These are phyloP conservation scores for Blastomyces silverae DNA, from an alignment of 2,329 filamentous ascomycete genomes.

Conservation along the genomic window DNA sequence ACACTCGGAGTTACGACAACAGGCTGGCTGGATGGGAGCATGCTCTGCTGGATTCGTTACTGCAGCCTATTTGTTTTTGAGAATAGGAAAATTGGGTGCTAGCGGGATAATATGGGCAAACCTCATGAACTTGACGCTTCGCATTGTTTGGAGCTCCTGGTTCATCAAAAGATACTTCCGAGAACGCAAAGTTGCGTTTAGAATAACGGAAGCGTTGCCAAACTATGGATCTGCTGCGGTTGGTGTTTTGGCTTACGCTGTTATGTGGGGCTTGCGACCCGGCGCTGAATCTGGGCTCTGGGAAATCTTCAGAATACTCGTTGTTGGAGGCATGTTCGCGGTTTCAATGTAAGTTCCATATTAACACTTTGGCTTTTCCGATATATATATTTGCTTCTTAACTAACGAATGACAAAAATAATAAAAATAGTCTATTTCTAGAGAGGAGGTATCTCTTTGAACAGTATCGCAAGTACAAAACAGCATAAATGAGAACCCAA, in stretches of 20 bases:
- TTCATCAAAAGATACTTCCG: conserved; percentile 65
- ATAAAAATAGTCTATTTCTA: conserved; percentile 29
- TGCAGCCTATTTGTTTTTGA: conserved; percentile 68
- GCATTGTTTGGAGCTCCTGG: conserved; percentile 69
- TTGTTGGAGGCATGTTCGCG: conserved; percentile 48
- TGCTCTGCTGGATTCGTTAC: conserved; percentile 72
- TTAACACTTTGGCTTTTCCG: conserved; percentile 13
- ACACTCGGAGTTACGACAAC: conserved; percentile 63
- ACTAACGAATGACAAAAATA: conserved; percentile 9
- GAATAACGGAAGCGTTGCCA: conserved; percentile 42
- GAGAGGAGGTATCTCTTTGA: conserved; percentile 30
- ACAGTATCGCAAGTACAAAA: conserved; percentile 20
- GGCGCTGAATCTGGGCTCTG: conserved; percentile 17
- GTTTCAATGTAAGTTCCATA: conserved; percentile 53
- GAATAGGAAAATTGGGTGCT: conserved; percentile 63
- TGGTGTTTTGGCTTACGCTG: conserved; percentile 42
- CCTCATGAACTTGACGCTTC: conserved; percentile 77
- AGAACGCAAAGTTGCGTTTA: conserved; percentile 38
- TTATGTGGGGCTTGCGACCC: conserved; percentile 33
- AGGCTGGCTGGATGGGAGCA: conserved; percentile 74
- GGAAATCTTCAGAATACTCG: conserved; percentile 44
- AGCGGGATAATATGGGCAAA: conserved; percentile 80
- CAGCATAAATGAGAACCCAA: conserved; percentile 20
- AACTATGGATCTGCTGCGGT: conserved; percentile 40
- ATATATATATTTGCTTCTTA: neutral